These are phyloP conservation scores for Papiliotrema terrestris DNA, from an alignment of 1,284 basidiomycete genomes.

Conservation along the genomic window DNA sequence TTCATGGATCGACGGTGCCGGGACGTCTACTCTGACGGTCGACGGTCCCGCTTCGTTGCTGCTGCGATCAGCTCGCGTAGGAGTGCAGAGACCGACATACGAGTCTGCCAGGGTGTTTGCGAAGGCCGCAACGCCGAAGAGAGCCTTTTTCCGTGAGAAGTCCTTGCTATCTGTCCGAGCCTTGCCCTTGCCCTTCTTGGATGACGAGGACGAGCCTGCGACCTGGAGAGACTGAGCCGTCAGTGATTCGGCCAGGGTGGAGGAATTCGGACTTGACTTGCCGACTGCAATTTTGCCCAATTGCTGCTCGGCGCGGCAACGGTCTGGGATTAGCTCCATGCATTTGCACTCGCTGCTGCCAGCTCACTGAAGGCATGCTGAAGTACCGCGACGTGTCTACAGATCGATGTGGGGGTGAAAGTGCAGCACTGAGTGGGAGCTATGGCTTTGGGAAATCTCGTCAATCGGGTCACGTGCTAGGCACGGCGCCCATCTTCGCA, in stretches of 20 bases:
- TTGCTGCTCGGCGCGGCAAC: constrained; percentile 27
- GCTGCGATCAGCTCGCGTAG: background rate
- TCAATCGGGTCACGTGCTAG: background rate
- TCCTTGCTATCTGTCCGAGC: background rate
- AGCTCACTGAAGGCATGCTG: background rate
- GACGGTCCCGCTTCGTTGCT: constrained; percentile 6
- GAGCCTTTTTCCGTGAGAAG: background rate
- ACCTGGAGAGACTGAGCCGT: background rate
- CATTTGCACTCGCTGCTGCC: background rate
- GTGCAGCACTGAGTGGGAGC: too few relatives aligned
- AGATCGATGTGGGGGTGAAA: too few relatives aligned
- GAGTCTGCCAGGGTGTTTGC: background rate
- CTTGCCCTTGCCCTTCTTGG: background rate
- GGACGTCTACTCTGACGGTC: constrained; percentile 7
- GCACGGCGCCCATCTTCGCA: too few relatives aligned
- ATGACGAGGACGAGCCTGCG: background rate
- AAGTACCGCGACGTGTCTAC: too few relatives aligned
- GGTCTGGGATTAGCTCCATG: background rate
- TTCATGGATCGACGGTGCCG: constrained; percentile 15
- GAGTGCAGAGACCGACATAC: background rate
- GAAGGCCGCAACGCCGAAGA: background rate
- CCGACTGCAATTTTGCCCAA: constrained; percentile 38
- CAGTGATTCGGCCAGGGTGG: background rate
- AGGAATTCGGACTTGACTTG: constrained; percentile 3
- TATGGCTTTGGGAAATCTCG: background rate